Conservation (phyloP, 208 protist genomes). For the Phytomonas sp. region DNA sequence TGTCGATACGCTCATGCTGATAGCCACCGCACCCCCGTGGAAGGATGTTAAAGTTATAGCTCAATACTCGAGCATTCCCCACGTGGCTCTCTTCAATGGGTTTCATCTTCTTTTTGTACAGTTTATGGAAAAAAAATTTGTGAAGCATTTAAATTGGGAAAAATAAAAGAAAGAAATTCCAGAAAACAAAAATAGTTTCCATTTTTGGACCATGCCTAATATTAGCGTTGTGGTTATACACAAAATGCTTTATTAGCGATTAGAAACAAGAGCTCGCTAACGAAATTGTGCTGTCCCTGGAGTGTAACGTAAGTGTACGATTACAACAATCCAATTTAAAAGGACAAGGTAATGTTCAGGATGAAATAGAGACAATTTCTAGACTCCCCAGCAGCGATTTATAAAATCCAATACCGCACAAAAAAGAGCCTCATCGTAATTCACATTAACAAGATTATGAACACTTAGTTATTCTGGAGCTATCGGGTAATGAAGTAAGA, state of each 20-base stretch:
- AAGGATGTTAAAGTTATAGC: slow-evolving; percentile 89
- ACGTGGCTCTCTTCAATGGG: not conserved
- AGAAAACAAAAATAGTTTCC: slow-evolving; percentile 2
- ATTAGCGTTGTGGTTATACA: not conserved
- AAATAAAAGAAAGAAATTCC: not conserved
- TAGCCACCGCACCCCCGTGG: slow-evolving; percentile 69
- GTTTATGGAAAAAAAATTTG: slow-evolving; percentile 1
- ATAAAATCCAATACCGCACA: not conserved
- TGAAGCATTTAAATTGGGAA: slow-evolving; percentile 12
- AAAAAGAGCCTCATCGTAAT: not conserved
- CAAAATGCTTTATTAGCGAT: not conserved
- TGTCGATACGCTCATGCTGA: slow-evolving; percentile 75
- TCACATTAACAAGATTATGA: not conserved
- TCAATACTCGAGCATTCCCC: slow-evolving; percentile 55
- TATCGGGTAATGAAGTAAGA: not conserved
- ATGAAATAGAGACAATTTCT: not conserved
- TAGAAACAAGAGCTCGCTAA: not conserved
- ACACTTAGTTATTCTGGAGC: not conserved
- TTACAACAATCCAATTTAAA: not conserved
- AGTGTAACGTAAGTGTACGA: not conserved
- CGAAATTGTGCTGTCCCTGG: not conserved
- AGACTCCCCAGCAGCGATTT: not conserved
- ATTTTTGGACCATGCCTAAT: not conserved
- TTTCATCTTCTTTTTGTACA: not conserved
- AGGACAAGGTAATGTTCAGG: not conserved